phyloP scores from a whole-genome alignment of 1,139 yeast species.

The Hansenula sp. region DNA sequence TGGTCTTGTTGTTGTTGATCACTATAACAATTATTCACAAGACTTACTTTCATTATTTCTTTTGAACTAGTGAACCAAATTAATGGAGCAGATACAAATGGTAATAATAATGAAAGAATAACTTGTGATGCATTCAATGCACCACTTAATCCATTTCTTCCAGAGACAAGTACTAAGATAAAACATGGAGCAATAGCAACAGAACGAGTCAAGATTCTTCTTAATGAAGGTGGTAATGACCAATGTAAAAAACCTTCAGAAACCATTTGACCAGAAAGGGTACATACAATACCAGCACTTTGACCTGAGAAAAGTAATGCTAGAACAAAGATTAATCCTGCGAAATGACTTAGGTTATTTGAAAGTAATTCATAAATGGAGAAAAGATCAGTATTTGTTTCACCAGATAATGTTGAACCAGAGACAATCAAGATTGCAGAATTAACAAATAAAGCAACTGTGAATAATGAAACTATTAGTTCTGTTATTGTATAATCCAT shows the following conservation, averaged over 20 bases:
- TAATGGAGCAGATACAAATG: constrained; percentile 73
- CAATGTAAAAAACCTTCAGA: constrained; percentile 77
- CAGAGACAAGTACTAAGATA: constrained; percentile 56
- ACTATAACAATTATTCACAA: constrained; percentile 12
- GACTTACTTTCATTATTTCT: constrained; percentile 49
- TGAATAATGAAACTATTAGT: constrained; percentile 56
- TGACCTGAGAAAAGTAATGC: constrained; percentile 76
- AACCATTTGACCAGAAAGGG: constrained; percentile 78
- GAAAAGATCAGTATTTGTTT: constrained; percentile 62
- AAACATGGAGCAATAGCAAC: constrained; percentile 73
- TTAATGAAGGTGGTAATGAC: constrained; percentile 64
- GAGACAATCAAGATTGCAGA: constrained; percentile 72
- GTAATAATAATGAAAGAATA: constrained; percentile 61
- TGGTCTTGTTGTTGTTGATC: constrained; percentile 4
- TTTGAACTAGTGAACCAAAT: constrained; percentile 63
- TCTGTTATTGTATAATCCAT: constrained; percentile 63
- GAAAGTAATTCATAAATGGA: constrained; percentile 67
- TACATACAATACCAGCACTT: constrained; percentile 79
- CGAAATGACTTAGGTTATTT: constrained; percentile 57
- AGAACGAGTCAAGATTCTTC: constrained; percentile 66
- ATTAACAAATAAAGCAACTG: constrained; percentile 73
- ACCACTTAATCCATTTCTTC: constrained; percentile 64
- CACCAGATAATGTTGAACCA: constrained; percentile 60
- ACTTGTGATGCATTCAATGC: constrained; percentile 76
- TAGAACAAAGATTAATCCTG: constrained; percentile 69